A percentile compares a stretch with the other conserved stretches of the same genome.
Conservation (phyloP, 139 green algal species). For the Nannochloris sp. region DNA sequence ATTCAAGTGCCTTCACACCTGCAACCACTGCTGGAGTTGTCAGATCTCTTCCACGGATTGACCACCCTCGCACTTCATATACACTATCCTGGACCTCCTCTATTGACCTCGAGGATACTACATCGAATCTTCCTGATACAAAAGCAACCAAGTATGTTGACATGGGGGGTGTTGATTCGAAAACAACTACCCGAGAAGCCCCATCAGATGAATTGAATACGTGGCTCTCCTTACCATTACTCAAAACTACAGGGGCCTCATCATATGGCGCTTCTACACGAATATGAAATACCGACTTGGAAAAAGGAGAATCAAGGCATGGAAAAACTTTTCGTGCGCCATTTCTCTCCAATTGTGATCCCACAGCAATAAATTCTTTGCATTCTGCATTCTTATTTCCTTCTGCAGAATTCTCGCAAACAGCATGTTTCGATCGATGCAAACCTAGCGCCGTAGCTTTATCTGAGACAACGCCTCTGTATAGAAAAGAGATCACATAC, state of each 20-base stretch:
- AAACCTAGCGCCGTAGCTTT: no score
- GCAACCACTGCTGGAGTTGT: neutral
- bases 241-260: neutral
- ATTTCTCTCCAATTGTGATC: neutral
- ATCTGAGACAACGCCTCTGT: no score
- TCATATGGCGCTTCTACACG: slow-evolving; percentile 1
- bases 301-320: slow-evolving; percentile 1
- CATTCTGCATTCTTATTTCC: no score
- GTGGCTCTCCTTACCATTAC: neutral
- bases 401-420: no score
- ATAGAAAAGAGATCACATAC: no score
- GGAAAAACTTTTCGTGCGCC: slow-evolving; percentile 7
- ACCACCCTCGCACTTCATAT: slow-evolving; percentile 1
- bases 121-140: neutral
- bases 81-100: neutral
- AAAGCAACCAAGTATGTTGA: slow-evolving; percentile 6
- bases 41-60: neutral
- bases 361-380: no score
- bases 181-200: neutral
- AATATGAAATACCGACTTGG: neutral
- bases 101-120: neutral
- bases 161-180: slow-evolving; percentile 6
- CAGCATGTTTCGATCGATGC: no score
- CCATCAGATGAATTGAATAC: neutral
- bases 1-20: slow-evolving; percentile 1